phyloP scores from a whole-genome alignment of 2,329 filamentous ascomycete species.

The Fusarium paranaense region DNA sequence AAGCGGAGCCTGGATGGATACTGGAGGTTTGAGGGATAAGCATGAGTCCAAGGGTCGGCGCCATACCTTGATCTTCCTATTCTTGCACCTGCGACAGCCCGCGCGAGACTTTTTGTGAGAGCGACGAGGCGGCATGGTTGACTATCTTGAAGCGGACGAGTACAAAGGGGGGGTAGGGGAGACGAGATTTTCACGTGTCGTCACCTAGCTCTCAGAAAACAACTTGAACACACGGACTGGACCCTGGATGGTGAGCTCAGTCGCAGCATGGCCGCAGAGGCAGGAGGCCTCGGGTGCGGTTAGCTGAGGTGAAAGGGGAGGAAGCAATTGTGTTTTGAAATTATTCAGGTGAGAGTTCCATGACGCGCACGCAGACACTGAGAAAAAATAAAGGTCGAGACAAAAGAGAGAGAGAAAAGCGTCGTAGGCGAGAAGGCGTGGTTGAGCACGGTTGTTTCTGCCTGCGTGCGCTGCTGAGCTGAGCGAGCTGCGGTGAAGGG shows the following conservation, averaged over 20 bases:
- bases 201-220: conserved; percentile 35
- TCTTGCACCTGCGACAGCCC: conserved; percentile 74
- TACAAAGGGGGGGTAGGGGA: not conserved
- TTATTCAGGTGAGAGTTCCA: conserved; percentile 35
- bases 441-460: conserved; percentile 42
- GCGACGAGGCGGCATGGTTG: conserved; percentile 70
- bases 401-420: not conserved
- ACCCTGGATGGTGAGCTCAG: conserved; percentile 41
- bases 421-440: conserved; percentile 35
- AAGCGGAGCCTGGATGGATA: not conserved
- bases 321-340: conserved; percentile 34
- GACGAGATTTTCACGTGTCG: conserved; percentile 30
- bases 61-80: conserved; percentile 75
- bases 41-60: not conserved
- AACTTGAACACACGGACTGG: conserved; percentile 36
- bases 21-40: conserved; percentile 3
- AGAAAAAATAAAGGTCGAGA: not conserved
- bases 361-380: conserved; percentile 21
- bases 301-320: conserved; percentile 19
- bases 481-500: conserved; percentile 31
- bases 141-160: not conserved
- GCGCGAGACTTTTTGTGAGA: conserved; percentile 78
- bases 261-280: conserved; percentile 48
- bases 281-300: conserved; percentile 32
- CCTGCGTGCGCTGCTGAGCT: not conserved